phyloP scores from a whole-genome alignment of 2,329 filamentous ascomycete genomes.

The Lojkania enalia region DNA sequence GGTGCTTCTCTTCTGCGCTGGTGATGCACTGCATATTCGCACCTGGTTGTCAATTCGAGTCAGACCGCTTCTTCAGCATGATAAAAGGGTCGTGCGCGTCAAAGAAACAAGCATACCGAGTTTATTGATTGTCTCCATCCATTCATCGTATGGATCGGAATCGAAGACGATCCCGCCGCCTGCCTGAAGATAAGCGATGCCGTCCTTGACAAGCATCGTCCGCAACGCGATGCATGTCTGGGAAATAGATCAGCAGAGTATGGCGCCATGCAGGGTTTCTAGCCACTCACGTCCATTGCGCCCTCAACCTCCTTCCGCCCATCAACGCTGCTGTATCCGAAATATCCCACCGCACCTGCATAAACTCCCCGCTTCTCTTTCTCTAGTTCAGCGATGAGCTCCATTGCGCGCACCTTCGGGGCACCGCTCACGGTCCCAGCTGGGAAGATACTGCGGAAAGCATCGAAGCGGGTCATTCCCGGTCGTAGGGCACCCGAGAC shows the following conservation, averaged over 20 bases:
- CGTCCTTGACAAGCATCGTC: conserved; percentile 93
- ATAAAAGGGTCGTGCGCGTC: background rate
- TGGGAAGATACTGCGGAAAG: conserved; percentile 94
- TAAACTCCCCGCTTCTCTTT: conserved; percentile 93
- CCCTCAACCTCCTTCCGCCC: conserved; percentile 68
- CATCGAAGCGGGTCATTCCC: conserved; percentile 88
- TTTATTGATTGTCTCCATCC: conserved; percentile 97
- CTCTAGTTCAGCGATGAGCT: conserved; percentile 93
- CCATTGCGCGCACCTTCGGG: conserved; percentile 95
- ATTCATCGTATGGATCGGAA: conserved; percentile 82
- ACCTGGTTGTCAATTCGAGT: conserved; percentile 28
- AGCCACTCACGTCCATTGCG: conserved; percentile 71
- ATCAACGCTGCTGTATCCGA: conserved; percentile 79
- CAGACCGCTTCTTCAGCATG: conserved; percentile 11
- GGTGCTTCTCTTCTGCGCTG: conserved; percentile 73
- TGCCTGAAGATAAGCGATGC: conserved; percentile 85
- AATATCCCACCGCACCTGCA: conserved; percentile 94
- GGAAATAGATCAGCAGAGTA: conserved; percentile 27
- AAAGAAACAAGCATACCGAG: conserved; percentile 55
- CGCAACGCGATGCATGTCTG: conserved; percentile 70
- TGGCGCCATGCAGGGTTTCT: conserved; percentile 8
- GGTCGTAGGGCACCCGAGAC: conserved; percentile 86
- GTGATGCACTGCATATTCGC: conserved; percentile 89
- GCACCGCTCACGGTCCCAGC: conserved; percentile 88
- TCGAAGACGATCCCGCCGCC: conserved; percentile 64